Percentiles rank a stretch among this genome's conserved stretches.
Conservation (phyloP, 345 rosid genomes). For the Balakata baccata region DNA sequence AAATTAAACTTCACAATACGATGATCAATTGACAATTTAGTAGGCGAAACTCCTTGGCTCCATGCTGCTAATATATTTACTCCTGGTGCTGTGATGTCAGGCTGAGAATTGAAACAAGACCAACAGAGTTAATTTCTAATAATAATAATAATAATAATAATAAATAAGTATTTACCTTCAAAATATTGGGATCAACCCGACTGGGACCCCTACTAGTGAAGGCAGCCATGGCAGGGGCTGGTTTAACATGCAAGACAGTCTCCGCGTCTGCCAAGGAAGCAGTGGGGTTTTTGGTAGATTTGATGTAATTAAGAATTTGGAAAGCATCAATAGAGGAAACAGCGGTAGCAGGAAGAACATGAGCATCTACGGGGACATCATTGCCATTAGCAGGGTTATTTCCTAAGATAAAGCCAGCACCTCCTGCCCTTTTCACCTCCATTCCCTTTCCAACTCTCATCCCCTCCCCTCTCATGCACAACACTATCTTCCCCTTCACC, state of each 20-base stretch:
- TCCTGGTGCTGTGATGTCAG: conserved; percentile 84
- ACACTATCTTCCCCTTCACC: conserved; percentile 74
- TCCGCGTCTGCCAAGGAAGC: conserved; percentile 45
- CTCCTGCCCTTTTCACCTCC: conserved; percentile 83
- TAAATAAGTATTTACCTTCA: conserved; percentile 47
- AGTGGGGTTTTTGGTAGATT: conserved; percentile 47
- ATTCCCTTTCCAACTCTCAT: conserved; percentile 55
- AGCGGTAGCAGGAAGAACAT: conserved; percentile 56
- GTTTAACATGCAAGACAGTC: conserved; percentile 40
- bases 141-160: neutral
- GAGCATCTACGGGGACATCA: conserved; percentile 38
- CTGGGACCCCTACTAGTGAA: conserved; percentile 83
- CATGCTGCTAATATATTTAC: conserved; percentile 78
- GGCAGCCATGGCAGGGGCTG: conserved; percentile 67
- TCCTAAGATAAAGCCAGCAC: conserved; percentile 65
- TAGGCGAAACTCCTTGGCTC: conserved; percentile 54
- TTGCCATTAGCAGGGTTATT: conserved; percentile 36
- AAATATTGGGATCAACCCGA: conserved; percentile 49
- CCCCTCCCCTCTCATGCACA: conserved; percentile 69
- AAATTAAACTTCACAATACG: conserved; percentile 46
- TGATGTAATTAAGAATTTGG: conserved; percentile 51
- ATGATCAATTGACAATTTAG: conserved; percentile 40
- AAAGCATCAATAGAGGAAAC: conserved; percentile 32
- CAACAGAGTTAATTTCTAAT: no score
- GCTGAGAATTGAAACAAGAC: conserved; percentile 31